Evolutionary conservation across 1,139 yeast genomes (phyloP).

Genomic region (Cylindricascospora bacillispora): DNA sequence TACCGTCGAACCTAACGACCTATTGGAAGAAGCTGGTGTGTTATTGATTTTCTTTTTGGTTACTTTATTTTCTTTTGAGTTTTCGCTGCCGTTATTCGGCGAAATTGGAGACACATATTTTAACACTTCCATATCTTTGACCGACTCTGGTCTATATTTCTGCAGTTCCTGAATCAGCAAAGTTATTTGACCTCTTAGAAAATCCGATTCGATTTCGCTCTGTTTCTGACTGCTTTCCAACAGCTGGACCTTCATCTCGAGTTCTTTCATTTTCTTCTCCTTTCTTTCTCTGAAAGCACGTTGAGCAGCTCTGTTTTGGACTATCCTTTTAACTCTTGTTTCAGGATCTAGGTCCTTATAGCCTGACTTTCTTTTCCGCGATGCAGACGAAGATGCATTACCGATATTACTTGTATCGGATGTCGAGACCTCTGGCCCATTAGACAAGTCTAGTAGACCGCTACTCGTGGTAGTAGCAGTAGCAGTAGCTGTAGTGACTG

Average conservation of each 20-base stretch:
- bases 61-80: neutral
- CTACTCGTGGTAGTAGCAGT: too few species aligned
- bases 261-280: constrained; percentile 74
- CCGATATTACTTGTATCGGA: too few species aligned
- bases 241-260: constrained; percentile 63
- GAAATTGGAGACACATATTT: constrained; percentile 11
- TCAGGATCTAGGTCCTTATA: constrained; percentile 41
- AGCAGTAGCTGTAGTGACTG: too few species aligned
- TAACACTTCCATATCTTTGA: constrained; percentile 16
- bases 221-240: constrained; percentile 61
- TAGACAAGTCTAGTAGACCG: too few species aligned
- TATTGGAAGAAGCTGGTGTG: constrained; percentile 1
- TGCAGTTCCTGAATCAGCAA: constrained; percentile 61
- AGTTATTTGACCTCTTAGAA: constrained; percentile 66
- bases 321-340: constrained; percentile 76
- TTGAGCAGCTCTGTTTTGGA: constrained; percentile 96
- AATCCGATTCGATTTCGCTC: constrained; percentile 60
- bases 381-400: too few species aligned
- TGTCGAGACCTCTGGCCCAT: too few species aligned
- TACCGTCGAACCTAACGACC: too few species aligned
- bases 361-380: constrained; percentile 1
- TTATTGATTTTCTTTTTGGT: neutral
- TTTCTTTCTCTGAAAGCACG: constrained; percentile 92
- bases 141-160: constrained; percentile 37
- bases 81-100: neutral